phyloP scores from a whole-genome alignment of 495 filamentous ascomycete genomes.

The Neurospora hispaniola region DNA sequence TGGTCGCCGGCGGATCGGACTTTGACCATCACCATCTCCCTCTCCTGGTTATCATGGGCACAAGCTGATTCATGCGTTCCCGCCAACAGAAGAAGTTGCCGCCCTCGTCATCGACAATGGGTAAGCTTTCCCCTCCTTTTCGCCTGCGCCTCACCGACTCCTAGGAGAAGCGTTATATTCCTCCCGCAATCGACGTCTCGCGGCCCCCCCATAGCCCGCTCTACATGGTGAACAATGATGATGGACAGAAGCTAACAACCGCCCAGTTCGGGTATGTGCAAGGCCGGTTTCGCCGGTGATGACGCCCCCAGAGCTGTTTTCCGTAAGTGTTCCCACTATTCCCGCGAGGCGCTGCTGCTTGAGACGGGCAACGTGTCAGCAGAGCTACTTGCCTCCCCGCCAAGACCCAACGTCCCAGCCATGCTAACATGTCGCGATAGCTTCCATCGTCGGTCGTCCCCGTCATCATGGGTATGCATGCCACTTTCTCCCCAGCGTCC shows the following conservation, averaged over 20 bases:
- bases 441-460: slow-evolving; percentile 97
- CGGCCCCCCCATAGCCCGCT: neutral
- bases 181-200: slow-evolving; percentile 11
- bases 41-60: slow-evolving; percentile 5
- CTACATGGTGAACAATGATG: slow-evolving; percentile 2
- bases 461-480: slow-evolving; percentile 95
- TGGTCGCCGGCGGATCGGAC: neutral
- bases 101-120: slow-evolving; percentile 99
- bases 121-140: slow-evolving; percentile 48
- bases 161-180: slow-evolving; percentile 14
- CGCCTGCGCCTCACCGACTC: slow-evolving; percentile 22
- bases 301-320: slow-evolving; percentile 99
- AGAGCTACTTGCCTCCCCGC: neutral
- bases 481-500: neutral
- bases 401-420: neutral
- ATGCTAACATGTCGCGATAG: slow-evolving; percentile 37
- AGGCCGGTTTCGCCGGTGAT: slow-evolving; percentile 99
- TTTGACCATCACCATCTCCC: neutral
- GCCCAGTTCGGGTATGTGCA: slow-evolving; percentile 98
- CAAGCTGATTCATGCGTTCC: slow-evolving; percentile 41
- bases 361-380: slow-evolving; percentile 1
- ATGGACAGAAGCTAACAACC: slow-evolving; percentile 37
- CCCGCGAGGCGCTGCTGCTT: slow-evolving; percentile 11
- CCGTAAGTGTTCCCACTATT: slow-evolving; percentile 67
- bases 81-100: slow-evolving; percentile 88